phyloP scores from a whole-genome alignment of 257 asterid genomes.

The Ilex aquifolium region DNA sequence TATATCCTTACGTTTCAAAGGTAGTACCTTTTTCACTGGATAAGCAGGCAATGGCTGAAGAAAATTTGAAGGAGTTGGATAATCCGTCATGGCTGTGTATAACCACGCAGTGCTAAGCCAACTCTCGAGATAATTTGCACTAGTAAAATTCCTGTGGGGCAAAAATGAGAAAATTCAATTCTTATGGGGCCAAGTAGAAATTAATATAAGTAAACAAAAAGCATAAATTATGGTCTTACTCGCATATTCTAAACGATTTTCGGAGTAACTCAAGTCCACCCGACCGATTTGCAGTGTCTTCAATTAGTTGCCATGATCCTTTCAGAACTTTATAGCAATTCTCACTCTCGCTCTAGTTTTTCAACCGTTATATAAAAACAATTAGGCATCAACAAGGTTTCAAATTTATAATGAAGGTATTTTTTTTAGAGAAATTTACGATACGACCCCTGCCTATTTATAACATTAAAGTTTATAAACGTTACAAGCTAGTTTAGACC shows the following conservation, averaged over 20 bases:
- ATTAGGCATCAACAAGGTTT: too few species aligned
- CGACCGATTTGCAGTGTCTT: slow-evolving; percentile 47
- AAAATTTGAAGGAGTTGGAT: slow-evolving; percentile 78
- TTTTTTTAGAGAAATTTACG: too few species aligned
- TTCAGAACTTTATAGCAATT: slow-evolving; percentile 71
- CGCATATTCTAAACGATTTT: slow-evolving; percentile 72
- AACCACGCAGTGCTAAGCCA: slow-evolving; percentile 61
- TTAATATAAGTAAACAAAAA: neutral
- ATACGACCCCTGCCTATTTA: too few species aligned
- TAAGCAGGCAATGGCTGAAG: slow-evolving; percentile 84
- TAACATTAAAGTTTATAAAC: too few species aligned
- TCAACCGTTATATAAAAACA: neutral
- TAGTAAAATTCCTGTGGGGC: slow-evolving; percentile 44
- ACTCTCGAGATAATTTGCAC: slow-evolving; percentile 28
- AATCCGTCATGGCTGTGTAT: slow-evolving; percentile 93
- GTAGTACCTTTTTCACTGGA: slow-evolving; percentile 69
- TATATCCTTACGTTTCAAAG: too few species aligned
- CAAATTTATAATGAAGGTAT: too few species aligned
- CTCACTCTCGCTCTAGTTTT: slow-evolving; percentile 66
- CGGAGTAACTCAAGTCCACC: slow-evolving; percentile 61
- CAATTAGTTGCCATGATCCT: slow-evolving; percentile 72
- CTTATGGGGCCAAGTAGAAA: neutral
- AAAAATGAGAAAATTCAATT: neutral
- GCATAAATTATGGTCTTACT: slow-evolving; percentile 33
- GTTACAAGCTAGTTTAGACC: too few species aligned